Percentiles rank a stretch among this genome's conserved stretches.
These are phyloP conservation scores for Phytophthora cryptogea DNA, from an alignment of 352 stramenopile genomes.

Conservation along the genomic window DNA sequence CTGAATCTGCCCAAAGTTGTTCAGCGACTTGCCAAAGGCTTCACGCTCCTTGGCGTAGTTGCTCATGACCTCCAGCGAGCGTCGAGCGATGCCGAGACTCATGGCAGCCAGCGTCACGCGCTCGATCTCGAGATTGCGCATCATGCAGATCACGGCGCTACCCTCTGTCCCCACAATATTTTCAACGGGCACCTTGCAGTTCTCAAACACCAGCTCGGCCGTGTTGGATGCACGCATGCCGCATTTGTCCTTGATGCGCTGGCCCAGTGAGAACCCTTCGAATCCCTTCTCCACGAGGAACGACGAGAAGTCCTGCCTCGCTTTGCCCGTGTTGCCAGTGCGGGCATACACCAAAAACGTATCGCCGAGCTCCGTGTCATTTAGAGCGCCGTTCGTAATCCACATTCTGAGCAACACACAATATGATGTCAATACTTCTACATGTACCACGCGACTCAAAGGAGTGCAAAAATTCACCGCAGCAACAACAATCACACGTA, in stretches of 20 bases:
- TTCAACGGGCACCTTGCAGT: constrained; percentile 92
- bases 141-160: constrained; percentile 85
- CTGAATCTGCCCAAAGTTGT: constrained; percentile 94
- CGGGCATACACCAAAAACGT: constrained; percentile 98
- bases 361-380: constrained; percentile 95
- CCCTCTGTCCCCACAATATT: constrained; percentile 93
- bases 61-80: constrained; percentile 98
- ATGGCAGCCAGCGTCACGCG: constrained; percentile 97
- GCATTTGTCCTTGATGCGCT: constrained; percentile 99
- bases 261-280: constrained; percentile 95
- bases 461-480: neutral
- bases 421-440: neutral
- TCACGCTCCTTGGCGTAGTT: constrained; percentile 91
- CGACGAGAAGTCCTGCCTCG: constrained; percentile 93
- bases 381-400: constrained; percentile 99
- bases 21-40: constrained; percentile 96
- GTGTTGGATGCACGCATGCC: constrained; percentile 97
- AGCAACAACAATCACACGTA: constrained; percentile 31
- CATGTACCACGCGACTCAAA: neutral
- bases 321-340: constrained; percentile 88
- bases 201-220: constrained; percentile 98
- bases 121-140: constrained; percentile 99
- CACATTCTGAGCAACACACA: constrained; percentile 89
- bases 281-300: constrained; percentile 98
- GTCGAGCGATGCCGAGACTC: constrained; percentile 95